Base-by-base conservation (phyloP, 2,329 filamentous ascomycete species). In the Trichoderma sp. region DNA sequence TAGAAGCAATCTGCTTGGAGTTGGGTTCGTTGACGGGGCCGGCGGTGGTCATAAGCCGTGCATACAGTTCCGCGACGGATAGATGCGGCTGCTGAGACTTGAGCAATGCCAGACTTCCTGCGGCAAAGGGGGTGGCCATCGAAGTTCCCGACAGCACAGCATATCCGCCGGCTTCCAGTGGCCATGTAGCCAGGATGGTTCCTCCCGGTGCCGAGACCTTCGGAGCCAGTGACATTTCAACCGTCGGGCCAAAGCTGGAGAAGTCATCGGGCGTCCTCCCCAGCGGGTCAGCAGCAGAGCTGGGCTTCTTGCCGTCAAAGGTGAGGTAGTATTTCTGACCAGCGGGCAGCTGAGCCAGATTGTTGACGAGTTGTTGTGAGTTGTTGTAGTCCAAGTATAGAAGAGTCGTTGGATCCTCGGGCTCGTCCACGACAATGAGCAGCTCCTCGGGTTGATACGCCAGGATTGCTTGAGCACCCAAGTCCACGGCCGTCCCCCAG, bases 141-240 rank as follows among this genome's bases (percentile, higher is more conserved):
- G 85, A 87, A 2, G 87, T 88, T 45, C 87, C 87, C 33, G 81
- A 84, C 18, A 84, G 78, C 12, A 88, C 82, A n/a, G 82, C 84
- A 76, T 87, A 88, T 11, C 76, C 71, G 29, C 80, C 79, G 6
- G 82, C 76, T 4, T 79, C 80, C 4, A 85, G 80, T 0, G 86
- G 87, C 76, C 83, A 89, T 1, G 86, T 88, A 2, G 85, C 85
- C 24, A 87, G 78, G 71, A 88, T 87, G 31, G 82, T 81, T 21
- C 83, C 83, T 65, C 86, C 85, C 1, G 85, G 83, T 0, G 84
- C 81, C 21, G 82, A 82, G 63, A 87, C 76, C 59, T 85, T 80
- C 14, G 85, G 85, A 75, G 84, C 85, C n/a, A 85, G 80, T 45
- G 83, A 80, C 41, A 85, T 80, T 53, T 86, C 84, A 75, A 83